Evolutionary conservation across 306 rosid species (phyloP).

Genomic region (Boehmeria nivea): DNA sequence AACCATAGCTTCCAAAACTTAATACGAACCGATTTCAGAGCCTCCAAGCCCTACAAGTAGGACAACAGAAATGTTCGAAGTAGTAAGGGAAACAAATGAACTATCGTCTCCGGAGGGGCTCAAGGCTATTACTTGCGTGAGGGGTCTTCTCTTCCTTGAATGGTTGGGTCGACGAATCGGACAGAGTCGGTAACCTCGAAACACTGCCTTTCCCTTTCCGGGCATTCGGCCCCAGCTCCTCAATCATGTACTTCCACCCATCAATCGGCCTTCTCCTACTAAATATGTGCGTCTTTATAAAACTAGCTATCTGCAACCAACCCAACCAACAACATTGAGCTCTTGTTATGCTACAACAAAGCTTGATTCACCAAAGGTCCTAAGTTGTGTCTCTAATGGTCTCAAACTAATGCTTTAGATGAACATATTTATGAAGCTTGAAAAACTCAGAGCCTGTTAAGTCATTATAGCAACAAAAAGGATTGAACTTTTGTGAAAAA

Average conservation of each 20-base stretch:
- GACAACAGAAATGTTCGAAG: too few relatives aligned
- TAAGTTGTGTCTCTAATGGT: too few relatives aligned
- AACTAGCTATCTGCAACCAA: conserved; percentile 83
- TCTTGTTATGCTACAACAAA: too few relatives aligned
- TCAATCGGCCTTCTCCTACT: conserved; percentile 91
- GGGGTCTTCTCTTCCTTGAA: conserved; percentile 66
- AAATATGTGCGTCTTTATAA: conserved; percentile 87
- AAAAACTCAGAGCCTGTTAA: too few relatives aligned
- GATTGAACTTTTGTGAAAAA: neutral
- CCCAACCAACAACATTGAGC: neutral
- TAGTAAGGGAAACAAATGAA: neutral
- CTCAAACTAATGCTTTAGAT: too few relatives aligned
- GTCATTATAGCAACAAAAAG: neutral
- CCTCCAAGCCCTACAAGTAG: too few relatives aligned
- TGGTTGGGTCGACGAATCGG: conserved; percentile 89
- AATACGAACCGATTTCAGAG: too few relatives aligned
- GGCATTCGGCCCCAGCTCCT: conserved; percentile 93
- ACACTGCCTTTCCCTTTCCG: conserved; percentile 87
- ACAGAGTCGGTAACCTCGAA: conserved; percentile 68
- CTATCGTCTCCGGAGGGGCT: conserved; percentile 44
- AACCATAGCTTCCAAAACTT: too few relatives aligned
- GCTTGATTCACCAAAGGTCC: too few relatives aligned
- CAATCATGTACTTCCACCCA: conserved; percentile 98
- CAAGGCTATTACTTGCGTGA: conserved; percentile 26
- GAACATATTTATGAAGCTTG: too few relatives aligned